These are phyloP conservation scores for Avicennia marina DNA, from an alignment of 257 asterid genomes.

Conservation along the genomic window DNA sequence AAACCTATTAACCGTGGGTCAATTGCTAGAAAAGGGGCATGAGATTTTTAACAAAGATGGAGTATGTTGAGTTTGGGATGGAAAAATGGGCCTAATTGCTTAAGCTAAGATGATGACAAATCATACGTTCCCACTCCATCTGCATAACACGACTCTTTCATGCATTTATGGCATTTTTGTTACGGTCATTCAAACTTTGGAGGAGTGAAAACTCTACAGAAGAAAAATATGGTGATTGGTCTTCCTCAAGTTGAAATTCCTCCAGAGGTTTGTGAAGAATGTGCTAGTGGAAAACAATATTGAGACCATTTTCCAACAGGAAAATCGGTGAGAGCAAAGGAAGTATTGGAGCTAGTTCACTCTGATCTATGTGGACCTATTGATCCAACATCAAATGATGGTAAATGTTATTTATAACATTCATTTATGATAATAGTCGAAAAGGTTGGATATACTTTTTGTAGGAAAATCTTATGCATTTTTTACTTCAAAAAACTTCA, in stretches of 20 bases:
- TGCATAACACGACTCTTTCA: background rate
- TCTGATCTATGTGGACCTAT: constrained; percentile 2
- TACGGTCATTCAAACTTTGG: background rate
- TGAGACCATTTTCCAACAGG: background rate
- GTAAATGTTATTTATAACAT: background rate
- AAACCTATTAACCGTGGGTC: background rate
- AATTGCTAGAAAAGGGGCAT: too few species aligned
- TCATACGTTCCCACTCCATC: background rate
- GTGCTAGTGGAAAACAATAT: background rate
- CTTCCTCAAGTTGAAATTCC: background rate
- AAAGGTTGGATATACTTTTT: background rate
- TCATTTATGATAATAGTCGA: background rate
- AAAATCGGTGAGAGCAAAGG: background rate
- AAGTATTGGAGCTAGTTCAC: background rate
- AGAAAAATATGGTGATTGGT: background rate
- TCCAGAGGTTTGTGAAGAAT: background rate
- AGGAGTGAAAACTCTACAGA: background rate
- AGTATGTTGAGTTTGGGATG: background rate
- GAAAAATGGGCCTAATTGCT: background rate
- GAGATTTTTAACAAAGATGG: background rate
- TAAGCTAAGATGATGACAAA: background rate
- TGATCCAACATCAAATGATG: background rate
- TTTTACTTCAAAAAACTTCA: background rate
- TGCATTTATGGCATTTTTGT: constrained; percentile 1
- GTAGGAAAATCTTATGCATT: background rate